A percentile compares a stretch with the other conserved stretches of the same genome.
These are phyloP conservation scores for Fusarium subglutinans DNA, from an alignment of 2,329 filamentous ascomycete genomes.

Conservation along the genomic window DNA sequence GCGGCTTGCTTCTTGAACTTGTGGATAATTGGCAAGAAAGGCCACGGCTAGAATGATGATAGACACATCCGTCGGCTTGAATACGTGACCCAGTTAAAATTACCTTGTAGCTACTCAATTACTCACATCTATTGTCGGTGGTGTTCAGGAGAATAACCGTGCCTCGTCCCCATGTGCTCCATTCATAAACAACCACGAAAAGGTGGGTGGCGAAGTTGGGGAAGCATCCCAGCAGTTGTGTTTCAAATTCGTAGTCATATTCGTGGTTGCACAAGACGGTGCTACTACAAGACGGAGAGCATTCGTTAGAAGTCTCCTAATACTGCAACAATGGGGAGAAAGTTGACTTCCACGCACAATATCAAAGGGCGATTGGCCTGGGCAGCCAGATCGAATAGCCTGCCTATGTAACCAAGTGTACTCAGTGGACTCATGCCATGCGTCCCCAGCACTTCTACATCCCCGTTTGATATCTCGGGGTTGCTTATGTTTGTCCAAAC, in stretches of 20 bases:
- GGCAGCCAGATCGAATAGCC: background rate
- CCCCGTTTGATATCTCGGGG: background rate
- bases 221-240: background rate
- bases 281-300: fast-evolving
- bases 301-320: fast-evolving
- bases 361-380: background rate
- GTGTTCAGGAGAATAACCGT: background rate
- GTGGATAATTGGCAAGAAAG: background rate
- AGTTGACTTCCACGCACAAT: background rate
- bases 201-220: background rate
- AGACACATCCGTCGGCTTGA: background rate
- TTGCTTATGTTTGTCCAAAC: background rate
- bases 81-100: fast-evolving
- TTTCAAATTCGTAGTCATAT: background rate
- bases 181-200: fast-evolving
- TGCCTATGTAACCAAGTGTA: background rate
- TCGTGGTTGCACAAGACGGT: fast-evolving
- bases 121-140: background rate
- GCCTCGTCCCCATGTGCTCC: background rate
- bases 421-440: background rate
- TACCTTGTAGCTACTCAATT: background rate
- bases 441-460: background rate
- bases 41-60: background rate
- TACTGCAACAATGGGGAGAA: fast-evolving
- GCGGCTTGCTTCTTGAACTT: background rate